Base-by-base conservation (phyloP, 192 early-diverging fungal genomes). In the Backusella parvicylindrica region DNA sequence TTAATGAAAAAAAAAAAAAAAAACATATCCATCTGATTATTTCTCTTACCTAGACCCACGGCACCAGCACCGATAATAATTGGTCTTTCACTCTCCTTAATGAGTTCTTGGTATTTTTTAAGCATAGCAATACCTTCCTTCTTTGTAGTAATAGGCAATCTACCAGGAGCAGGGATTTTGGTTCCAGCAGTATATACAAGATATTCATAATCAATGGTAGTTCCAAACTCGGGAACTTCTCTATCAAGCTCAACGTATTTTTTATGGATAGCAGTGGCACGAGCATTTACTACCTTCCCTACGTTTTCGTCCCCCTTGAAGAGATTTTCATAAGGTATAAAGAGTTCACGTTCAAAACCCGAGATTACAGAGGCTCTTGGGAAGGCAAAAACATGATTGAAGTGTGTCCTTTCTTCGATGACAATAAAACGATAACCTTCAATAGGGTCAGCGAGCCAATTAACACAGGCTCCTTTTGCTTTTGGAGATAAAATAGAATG, bases 61-160 rank as follows among this genome's bases (percentile, higher is more conserved):
- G 91, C 89, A 21, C 94, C 94, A 28, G 89, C 94, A 43, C 94
- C 94, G 41, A 91, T 88, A 9, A 95, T 78, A 15, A 94, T 43
- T 23, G 92, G 82, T 31, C 85, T 86, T 50, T 87, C 82, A 9
- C 91, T 84, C 32, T 81, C 68, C 23, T 78, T 78, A 71, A 95
- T 89, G 72, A 87, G 83, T 16, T 85, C 80, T 40, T 89, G 88
- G 18, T 77, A 86, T 15, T 75, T 63, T n/a, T 83, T 79, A 32
- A 90, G 43, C 18, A 68, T 43, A 26, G 37, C 75, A 33, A 88
- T 75, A 6, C 82, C 84, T 53, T 73, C 82, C 15, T 35, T 71
- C 64, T 90, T 90, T 23, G 87, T 79, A 40, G 76, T 47, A 13
- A 70, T 77, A 40, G 86, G 72, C 7, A 87, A 53, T 47, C 83